Evolutionary conservation across 257 asterid species (phyloP).

Genomic region (Lavandula angustifolia): DNA sequence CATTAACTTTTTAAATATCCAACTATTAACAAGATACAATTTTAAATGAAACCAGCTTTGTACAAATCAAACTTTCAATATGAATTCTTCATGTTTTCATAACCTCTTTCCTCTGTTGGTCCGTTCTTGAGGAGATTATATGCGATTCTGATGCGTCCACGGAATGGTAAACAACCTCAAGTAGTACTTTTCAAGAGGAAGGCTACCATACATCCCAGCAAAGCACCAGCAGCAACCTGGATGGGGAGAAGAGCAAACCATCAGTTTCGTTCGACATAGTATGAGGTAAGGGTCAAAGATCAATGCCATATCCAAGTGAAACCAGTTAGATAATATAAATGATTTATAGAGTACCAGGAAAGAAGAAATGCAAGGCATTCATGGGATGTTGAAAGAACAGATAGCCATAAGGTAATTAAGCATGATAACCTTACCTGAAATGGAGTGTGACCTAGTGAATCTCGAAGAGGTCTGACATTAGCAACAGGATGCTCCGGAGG

Average conservation of each 20-base stretch:
- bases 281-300: too few relatives aligned
- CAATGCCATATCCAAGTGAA: too few relatives aligned
- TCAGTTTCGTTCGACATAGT: too few relatives aligned
- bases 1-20: background rate
- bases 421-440: conserved; percentile 60
- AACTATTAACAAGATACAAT: background rate
- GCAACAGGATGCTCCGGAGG: conserved; percentile 99
- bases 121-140: conserved; percentile 9
- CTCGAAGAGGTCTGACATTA: conserved; percentile 85
- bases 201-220: conserved; percentile 65
- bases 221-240: conserved; percentile 78
- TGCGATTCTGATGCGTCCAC: background rate
- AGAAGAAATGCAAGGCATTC: conserved; percentile 4
- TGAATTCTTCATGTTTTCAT: background rate
- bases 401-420: too few relatives aligned
- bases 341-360: too few relatives aligned
- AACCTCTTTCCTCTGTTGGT: too few relatives aligned
- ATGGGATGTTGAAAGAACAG: background rate
- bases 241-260: too few relatives aligned
- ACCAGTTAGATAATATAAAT: too few relatives aligned
- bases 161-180: conserved; percentile 4
- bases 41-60: conserved; percentile 25
- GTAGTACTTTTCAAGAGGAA: conserved; percentile 47
- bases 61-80: background rate
- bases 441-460: conserved; percentile 96